Percentiles rank a stretch among this genome's conserved stretches.
These are phyloP conservation scores for Pythium apleroticum DNA, from an alignment of 352 stramenopile species.

Conservation along the genomic window DNA sequence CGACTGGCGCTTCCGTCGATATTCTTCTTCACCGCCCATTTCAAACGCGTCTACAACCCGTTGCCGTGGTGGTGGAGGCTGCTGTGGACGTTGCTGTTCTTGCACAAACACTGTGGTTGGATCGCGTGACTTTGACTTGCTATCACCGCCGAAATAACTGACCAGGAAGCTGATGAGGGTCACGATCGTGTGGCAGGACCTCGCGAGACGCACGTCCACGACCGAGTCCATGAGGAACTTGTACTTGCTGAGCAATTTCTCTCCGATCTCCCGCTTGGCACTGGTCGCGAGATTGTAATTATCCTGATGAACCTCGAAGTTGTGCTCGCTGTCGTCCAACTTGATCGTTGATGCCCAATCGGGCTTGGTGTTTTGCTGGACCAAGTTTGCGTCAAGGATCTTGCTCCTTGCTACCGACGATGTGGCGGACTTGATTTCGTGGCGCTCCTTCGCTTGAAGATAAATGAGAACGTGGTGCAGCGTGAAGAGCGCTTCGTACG, in stretches of 20 bases:
- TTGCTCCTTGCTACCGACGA: slow-evolving; percentile 5
- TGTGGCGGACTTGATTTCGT: slow-evolving; percentile 13
- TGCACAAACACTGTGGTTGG: neutral
- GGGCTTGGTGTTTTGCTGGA: slow-evolving; percentile 1
- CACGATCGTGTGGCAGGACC: slow-evolving; percentile 53
- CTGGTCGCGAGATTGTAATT: slow-evolving; percentile 8
- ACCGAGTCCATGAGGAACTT: slow-evolving; percentile 73
- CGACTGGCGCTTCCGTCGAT: slow-evolving; percentile 19
- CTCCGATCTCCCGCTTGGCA: slow-evolving; percentile 34
- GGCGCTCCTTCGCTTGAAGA: slow-evolving; percentile 32
- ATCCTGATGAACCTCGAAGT: slow-evolving; percentile 12
- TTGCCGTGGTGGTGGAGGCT: neutral
- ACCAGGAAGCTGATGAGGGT: slow-evolving; percentile 64
- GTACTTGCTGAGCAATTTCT: slow-evolving; percentile 58
- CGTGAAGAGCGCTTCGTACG: slow-evolving; percentile 66
- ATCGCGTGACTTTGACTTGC: neutral
- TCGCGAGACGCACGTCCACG: slow-evolving; percentile 57
- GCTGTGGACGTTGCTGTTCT: neutral
- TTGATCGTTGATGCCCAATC: slow-evolving; percentile 25
- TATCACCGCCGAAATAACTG: slow-evolving; percentile 33
- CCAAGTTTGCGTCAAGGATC: neutral
- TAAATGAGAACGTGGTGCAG: slow-evolving; percentile 63
- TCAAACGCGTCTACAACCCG: slow-evolving; percentile 8
- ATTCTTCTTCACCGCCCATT: slow-evolving; percentile 14
- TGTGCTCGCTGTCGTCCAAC: slow-evolving; percentile 11